phyloP scores from a whole-genome alignment of 495 filamentous ascomycete genomes.

The Cairneyella variabilis region DNA sequence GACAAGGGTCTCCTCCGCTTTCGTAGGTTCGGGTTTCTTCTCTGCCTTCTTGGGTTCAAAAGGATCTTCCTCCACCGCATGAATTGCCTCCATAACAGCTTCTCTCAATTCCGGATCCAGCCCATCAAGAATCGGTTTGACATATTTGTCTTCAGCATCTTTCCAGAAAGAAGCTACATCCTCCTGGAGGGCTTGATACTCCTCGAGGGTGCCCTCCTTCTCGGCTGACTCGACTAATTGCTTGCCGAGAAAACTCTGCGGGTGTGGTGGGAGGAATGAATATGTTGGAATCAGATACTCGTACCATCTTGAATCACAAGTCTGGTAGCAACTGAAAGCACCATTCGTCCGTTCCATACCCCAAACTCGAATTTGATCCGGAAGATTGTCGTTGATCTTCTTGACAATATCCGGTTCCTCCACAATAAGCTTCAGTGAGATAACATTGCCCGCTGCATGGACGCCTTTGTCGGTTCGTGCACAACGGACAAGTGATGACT shows the following conservation, averaged over 20 bases:
- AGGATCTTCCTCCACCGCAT: constrained; percentile 28
- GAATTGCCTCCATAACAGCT: constrained; percentile 37
- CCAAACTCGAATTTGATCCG: constrained; percentile 89
- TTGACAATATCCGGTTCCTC: constrained; percentile 83
- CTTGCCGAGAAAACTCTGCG: constrained; percentile 75
- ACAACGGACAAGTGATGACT: constrained; percentile 89
- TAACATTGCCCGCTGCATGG: constrained; percentile 93
- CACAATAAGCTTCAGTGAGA: constrained; percentile 92
- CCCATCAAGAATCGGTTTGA: constrained; percentile 65
- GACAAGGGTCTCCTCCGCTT: constrained; percentile 1
- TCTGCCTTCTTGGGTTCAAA: constrained; percentile 3
- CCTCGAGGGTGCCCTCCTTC: constrained; percentile 64
- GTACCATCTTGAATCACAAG: constrained; percentile 91
- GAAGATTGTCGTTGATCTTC: constrained; percentile 84
- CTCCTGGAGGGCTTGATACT: constrained; percentile 61
- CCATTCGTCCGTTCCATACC: constrained; percentile 80
- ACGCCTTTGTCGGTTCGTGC: constrained; percentile 97
- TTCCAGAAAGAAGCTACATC: constrained; percentile 81
- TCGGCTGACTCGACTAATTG: constrained; percentile 70
- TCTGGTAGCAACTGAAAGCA: constrained; percentile 85
- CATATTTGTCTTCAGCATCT: constrained; percentile 67
- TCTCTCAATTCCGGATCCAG: constrained; percentile 40
- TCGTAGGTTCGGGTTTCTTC: constrained; percentile 4
- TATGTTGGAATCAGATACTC: constrained; percentile 94
- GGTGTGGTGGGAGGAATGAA: constrained; percentile 87